Evolutionary conservation across 371 early-diverging fungal species (phyloP).

Genomic region (Rhizopus delemar): DNA sequence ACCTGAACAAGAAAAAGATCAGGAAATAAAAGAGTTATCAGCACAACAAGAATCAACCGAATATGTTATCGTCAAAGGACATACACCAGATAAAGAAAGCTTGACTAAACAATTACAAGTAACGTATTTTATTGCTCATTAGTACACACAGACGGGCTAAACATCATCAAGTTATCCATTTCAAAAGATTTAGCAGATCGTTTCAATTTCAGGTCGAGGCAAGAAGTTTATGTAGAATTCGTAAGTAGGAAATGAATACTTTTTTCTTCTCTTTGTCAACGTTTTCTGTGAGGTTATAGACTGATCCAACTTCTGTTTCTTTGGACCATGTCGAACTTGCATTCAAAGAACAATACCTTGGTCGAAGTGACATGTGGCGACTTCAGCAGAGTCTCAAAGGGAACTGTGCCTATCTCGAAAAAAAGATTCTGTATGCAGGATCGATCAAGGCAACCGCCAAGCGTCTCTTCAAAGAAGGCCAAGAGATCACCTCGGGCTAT

Average conservation of each 20-base stretch:
- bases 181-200: constrained; percentile 47
- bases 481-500: constrained; percentile 63
- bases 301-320: constrained; percentile 62
- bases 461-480: constrained; percentile 69
- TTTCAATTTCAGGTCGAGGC: constrained; percentile 51
- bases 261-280: background rate
- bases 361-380: constrained; percentile 94
- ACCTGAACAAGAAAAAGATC: constrained; percentile 1
- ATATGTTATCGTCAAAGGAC: constrained; percentile 51
- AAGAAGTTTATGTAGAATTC: constrained; percentile 66
- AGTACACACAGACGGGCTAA: background rate
- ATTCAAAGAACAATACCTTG: constrained; percentile 91
- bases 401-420: constrained; percentile 77
- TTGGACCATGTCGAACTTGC: constrained; percentile 85
- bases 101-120: constrained; percentile 62
- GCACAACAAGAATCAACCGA: constrained; percentile 13
- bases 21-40: background rate
- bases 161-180: constrained; percentile 34
- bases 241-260: constrained; percentile 39
- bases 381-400: constrained; percentile 73
- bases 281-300: constrained; percentile 41
- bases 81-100: constrained; percentile 51
- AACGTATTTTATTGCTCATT: constrained; percentile 4
- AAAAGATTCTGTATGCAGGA: constrained; percentile 71
- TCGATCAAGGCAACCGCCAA: constrained; percentile 87